Evolutionary conservation across 371 early-diverging fungal species (phyloP).

Genomic region (Entomophthora muscae): DNA sequence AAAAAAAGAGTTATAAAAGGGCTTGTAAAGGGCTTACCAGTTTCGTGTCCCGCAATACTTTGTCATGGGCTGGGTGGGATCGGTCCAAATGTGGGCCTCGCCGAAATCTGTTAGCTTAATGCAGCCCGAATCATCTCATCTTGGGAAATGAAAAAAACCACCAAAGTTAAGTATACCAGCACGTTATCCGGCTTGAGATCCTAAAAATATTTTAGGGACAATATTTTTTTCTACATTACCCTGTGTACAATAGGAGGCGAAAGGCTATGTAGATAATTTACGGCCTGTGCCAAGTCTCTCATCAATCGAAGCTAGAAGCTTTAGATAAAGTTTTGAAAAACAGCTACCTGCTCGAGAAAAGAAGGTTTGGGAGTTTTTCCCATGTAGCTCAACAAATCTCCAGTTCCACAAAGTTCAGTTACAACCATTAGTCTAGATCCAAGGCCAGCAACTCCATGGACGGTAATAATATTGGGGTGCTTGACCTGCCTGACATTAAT

Average conservation of each 20-base stretch:
- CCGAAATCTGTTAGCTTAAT: conserved; percentile 1
- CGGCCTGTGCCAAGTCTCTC: not conserved
- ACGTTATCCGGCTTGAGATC: conserved; percentile 5
- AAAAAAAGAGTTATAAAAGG: not conserved
- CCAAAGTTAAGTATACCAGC: not conserved
- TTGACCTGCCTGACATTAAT: not conserved
- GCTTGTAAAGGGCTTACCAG: not conserved
- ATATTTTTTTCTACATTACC: too few species aligned
- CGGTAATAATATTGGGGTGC: not conserved
- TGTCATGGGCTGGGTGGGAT: not conserved
- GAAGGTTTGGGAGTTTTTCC: not conserved
- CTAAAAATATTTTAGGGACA: not conserved
- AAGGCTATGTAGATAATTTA: not conserved
- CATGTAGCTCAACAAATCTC: not conserved
- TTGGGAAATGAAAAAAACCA: not conserved
- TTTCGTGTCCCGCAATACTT: not conserved
- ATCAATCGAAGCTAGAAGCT: not conserved
- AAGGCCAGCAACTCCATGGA: conserved; percentile 3
- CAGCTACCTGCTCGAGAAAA: not conserved
- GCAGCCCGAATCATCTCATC: not conserved
- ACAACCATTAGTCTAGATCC: not conserved
- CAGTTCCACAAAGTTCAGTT: not conserved
- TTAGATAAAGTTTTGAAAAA: not conserved
- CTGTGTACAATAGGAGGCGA: not conserved
- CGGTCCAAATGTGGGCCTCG: not conserved